phyloP scores from a whole-genome alignment of 73 alveolate genomes.

The Paramecium tetraurelia region DNA sequence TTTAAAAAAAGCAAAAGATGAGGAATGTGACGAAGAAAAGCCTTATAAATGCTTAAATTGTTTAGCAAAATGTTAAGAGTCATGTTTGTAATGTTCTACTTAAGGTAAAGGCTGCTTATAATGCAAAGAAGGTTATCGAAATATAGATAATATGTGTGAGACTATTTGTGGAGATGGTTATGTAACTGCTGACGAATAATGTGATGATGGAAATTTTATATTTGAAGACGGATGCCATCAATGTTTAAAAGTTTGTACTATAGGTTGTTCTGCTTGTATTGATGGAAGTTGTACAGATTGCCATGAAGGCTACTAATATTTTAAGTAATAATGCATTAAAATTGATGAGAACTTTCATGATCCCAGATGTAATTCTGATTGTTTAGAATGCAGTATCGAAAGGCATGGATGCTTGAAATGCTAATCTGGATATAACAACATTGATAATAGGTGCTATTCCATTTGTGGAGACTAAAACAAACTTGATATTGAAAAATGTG shows the following conservation, averaged over 20 bases:
- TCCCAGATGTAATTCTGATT: not conserved
- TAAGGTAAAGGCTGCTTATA: not conserved
- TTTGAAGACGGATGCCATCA: not conserved
- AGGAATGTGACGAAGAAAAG: not conserved
- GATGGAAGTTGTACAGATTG: not conserved
- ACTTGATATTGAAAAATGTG: not conserved
- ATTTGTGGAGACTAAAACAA: not conserved
- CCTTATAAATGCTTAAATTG: not conserved
- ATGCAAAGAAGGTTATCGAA: not conserved
- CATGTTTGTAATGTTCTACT: not conserved
- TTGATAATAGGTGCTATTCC: not conserved
- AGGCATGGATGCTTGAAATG: not conserved
- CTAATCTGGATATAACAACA: not conserved
- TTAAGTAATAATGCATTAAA: not conserved
- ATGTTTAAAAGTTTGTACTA: not conserved
- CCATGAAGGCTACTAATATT: not conserved
- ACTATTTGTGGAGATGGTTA: not conserved
- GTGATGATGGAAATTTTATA: not conserved
- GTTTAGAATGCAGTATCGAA: not conserved
- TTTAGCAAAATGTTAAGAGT: not conserved
- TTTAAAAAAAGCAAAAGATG: not conserved
- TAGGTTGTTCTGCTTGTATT: not conserved
- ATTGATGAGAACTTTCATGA: not conserved
- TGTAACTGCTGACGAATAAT: not conserved
- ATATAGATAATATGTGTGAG: not conserved